A percentile compares a stretch with the other conserved stretches of the same genome.
Evolutionary conservation across 2,329 filamentous ascomycete genomes (phyloP).

Genomic region (Blastomyces silverae): DNA sequence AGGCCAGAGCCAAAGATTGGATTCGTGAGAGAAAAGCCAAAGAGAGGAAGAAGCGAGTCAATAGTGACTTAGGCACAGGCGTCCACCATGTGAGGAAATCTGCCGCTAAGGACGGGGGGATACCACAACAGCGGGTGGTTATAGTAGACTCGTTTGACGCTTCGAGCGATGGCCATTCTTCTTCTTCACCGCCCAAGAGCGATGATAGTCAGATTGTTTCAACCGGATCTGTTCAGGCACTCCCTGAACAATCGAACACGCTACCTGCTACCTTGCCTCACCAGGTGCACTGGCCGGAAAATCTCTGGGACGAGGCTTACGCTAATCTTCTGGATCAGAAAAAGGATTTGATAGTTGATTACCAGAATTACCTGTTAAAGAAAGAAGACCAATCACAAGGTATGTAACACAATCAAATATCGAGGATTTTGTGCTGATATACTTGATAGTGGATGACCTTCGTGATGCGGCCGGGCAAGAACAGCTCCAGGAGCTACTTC

Average conservation of each 20-base stretch:
- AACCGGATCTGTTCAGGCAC: too few species aligned
- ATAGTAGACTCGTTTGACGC: too few species aligned
- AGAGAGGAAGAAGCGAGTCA: not conserved
- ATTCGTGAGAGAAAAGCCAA: not conserved
- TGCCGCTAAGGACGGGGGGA: not conserved
- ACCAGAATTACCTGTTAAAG: not conserved
- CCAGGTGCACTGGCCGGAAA: too few species aligned
- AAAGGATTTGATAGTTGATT: not conserved
- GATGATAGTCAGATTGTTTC: too few species aligned
- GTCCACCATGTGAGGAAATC: not conserved
- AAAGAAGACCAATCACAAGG: not conserved
- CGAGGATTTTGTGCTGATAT: not conserved
- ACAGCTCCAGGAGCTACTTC: not conserved
- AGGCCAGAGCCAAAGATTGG: not conserved
- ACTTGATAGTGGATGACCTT: constrained; percentile 1
- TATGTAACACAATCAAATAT: not conserved
- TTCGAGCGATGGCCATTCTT: too few species aligned
- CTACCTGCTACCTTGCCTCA: too few species aligned
- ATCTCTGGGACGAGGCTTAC: too few species aligned
- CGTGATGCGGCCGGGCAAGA: not conserved
- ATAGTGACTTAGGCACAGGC: not conserved
- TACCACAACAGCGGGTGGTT: not conserved
- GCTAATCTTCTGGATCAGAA: too few species aligned
- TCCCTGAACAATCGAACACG: too few species aligned
- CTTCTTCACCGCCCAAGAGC: too few species aligned